Base-by-base conservation (phyloP, 179 eudicot genomes). In the Heliamphora ciliata region DNA sequence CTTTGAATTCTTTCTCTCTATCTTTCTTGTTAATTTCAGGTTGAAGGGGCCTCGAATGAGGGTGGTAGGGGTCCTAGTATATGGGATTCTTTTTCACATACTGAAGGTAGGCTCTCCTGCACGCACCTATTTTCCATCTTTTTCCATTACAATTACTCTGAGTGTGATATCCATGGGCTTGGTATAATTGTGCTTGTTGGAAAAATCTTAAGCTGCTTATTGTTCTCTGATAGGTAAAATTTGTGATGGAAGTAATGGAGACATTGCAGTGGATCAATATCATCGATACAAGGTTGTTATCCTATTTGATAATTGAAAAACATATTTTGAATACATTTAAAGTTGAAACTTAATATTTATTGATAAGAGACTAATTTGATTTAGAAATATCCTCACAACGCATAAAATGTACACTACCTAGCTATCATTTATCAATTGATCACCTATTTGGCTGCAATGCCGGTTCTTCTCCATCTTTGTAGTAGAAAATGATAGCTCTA, bases 261-360 rank as follows among this genome's bases (percentile, higher is more conserved):
- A 94, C 87, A 78, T 91, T 31, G 90, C 97, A 60, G 97, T 91
- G 11, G 94, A 94, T 86, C 98, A 94, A 81, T 94, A 90, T 80
- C 91, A 94, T 86, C 97, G 92, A 60, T 94, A 92, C 90, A 90
- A 92, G 98, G 97, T 92, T 17, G 21, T 79, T 79, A 64, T n/a
- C n/a, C n/a, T n/a, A n/a, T n/a, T n/a, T n/a, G n/a, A n/a, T n/a
- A n/a, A n/a, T n/a, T n/a, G n/a, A n/a, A n/a, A n/a, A n/a, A n/a
- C n/a, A n/a, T n/a, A n/a, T n/a, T n/a, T n/a, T n/a, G n/a, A n/a
- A n/a, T n/a, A n/a, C n/a, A n/a, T n/a, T n/a, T n/a, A n/a, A n/a
- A n/a, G n/a, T n/a, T n/a, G n/a, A n/a, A n/a, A n/a, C n/a, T n/a
- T n/a, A n/a, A n/a, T n/a, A n/a, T n/a, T n/a, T n/a, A n/a, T n/a